phyloP scores from a whole-genome alignment of 2,329 filamentous ascomycete species.

The Aspergillus vadensis region DNA sequence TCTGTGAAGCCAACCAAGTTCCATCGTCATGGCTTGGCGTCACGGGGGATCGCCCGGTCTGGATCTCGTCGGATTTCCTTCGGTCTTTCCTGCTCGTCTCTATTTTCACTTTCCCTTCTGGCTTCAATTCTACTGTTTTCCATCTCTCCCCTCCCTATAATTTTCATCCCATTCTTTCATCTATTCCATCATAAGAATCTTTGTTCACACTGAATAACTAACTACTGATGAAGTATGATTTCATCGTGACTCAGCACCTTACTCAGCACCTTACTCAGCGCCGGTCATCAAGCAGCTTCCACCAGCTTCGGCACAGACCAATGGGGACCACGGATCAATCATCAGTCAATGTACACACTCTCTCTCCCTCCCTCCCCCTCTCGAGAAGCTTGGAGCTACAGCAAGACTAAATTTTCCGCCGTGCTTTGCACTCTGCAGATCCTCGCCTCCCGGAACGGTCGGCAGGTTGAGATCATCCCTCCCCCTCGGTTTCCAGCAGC shows the following conservation, averaged over 20 bases:
- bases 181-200: background rate
- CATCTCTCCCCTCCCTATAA: too few species aligned
- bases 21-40: too few species aligned
- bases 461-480: conserved; percentile 2
- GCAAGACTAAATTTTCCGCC: background rate
- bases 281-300: background rate
- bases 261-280: too few species aligned
- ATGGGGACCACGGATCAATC: background rate
- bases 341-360: too few species aligned
- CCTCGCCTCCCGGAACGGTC: background rate
- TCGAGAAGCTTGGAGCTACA: background rate
- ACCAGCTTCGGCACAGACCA: background rate
- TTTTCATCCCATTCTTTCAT: background rate
- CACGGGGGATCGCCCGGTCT: background rate
- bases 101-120: background rate
- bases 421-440: background rate
- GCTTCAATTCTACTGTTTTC: too few species aligned
- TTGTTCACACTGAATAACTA: background rate
- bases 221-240: background rate
- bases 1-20: background rate
- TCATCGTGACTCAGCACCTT: background rate
- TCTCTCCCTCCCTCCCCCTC: background rate
- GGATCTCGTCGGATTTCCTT: background rate
- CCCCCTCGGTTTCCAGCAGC: background rate
- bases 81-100: background rate